Conservation (phyloP, 106 monocot species). For the Posidonia australis region DNA sequence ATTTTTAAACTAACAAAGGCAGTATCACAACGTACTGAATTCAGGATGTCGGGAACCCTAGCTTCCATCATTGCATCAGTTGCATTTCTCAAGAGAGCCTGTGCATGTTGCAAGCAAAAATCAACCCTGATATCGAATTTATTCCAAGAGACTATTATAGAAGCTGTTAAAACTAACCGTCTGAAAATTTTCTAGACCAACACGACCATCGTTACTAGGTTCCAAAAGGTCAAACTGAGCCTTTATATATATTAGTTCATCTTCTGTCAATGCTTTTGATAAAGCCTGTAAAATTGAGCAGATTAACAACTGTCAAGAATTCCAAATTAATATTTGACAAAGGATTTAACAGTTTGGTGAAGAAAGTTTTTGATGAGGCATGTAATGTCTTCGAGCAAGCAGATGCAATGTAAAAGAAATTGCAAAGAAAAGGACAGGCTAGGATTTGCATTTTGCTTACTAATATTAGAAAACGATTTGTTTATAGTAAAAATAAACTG, state of each 20-base stretch:
- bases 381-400: neutral
- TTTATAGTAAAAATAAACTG: no score
- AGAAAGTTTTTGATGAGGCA: neutral
- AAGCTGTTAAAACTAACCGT: constrained; percentile 33
- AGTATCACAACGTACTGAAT: constrained; percentile 30
- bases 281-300: constrained; percentile 49
- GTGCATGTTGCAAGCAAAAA: constrained; percentile 7
- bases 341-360: neutral
- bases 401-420: neutral
- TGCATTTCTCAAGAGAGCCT: constrained; percentile 72
- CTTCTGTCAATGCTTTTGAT: constrained; percentile 77
- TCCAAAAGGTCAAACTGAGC: constrained; percentile 66
- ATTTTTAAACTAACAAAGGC: neutral
- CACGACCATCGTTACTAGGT: constrained; percentile 62
- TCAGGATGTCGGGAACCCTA: constrained; percentile 70
- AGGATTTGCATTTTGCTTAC: no score
- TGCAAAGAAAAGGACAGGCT: neutral
- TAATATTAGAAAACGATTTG: no score
- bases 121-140: neutral
- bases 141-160: neutral
- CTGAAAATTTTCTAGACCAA: constrained; percentile 79
- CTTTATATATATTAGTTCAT: constrained; percentile 69
- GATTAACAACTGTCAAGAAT: neutral
- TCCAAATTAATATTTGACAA: neutral
- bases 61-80: constrained; percentile 94